Percentiles rank a stretch among this genome's conserved stretches.
Conservation (phyloP, 2,329 filamentous ascomycete genomes). For the Ceratocystis papillata region DNA sequence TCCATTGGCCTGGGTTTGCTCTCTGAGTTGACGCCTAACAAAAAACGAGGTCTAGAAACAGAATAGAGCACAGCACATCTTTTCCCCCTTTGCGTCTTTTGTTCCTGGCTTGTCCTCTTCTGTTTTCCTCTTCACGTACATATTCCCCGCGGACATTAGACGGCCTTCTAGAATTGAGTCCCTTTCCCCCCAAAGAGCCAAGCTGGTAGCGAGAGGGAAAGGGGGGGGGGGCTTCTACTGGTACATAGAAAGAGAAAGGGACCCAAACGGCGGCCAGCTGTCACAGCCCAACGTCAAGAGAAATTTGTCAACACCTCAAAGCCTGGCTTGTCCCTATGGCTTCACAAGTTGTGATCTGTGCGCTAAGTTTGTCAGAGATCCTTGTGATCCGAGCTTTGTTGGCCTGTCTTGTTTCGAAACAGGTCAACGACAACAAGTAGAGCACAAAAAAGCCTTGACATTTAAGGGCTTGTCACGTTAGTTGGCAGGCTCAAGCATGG, state of each 20-base stretch:
- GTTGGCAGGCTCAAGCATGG: background rate
- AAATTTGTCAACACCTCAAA: background rate
- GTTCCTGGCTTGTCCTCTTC: background rate
- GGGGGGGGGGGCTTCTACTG: background rate
- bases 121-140: background rate
- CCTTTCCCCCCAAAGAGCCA: background rate
- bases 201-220: background rate
- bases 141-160: background rate
- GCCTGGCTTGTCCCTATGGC: background rate
- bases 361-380: background rate
- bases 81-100: background rate
- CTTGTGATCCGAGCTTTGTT: conserved; percentile 12
- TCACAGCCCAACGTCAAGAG: too few relatives aligned
- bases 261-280: background rate
- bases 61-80: background rate
- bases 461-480: background rate
- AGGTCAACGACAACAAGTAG: background rate
- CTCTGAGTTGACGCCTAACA: background rate
- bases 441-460: conserved; percentile 1
- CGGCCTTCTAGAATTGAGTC: background rate
- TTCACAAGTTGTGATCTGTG: conserved; percentile 1
- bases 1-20: background rate
- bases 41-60: background rate
- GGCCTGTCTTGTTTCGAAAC: conserved; percentile 9
- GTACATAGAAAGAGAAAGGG: background rate